Percentiles rank a stretch among this genome's conserved stretches.
These are phyloP conservation scores for Penicillium sp. DNA, from an alignment of 2,329 filamentous ascomycete genomes.

Conservation along the genomic window DNA sequence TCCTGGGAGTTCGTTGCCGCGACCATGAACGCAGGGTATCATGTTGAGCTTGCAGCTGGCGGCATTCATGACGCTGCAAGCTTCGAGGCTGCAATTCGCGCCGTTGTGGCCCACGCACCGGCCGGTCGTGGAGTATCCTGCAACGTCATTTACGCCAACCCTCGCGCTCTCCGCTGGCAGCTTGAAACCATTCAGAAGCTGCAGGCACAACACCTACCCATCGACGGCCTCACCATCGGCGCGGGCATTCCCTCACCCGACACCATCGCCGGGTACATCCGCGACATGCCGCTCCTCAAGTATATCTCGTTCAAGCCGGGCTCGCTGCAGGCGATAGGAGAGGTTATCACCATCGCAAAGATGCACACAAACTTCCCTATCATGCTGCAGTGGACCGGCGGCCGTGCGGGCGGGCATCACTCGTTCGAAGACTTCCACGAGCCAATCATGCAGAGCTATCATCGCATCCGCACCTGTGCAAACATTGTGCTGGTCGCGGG, in stretches of 20 bases:
- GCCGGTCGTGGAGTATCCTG: conserved; percentile 8
- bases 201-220: background rate
- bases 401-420: conserved; percentile 9
- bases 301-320: conserved; percentile 10
- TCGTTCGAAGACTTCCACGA: conserved; percentile 12
- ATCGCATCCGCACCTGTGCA: conserved; percentile 53
- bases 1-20: conserved; percentile 7
- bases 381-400: conserved; percentile 11
- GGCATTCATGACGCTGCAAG: conserved; percentile 7
- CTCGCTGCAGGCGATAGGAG: conserved; percentile 3
- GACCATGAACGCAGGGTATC: conserved; percentile 8
- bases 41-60: conserved; percentile 7
- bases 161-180: conserved; percentile 9
- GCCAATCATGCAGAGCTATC: conserved; percentile 1
- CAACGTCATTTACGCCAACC: conserved; percentile 13
- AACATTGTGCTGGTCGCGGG: conserved; percentile 88
- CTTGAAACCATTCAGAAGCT: conserved; percentile 1
- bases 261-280: background rate
- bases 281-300: conserved; percentile 5
- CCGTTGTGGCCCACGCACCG: background rate
- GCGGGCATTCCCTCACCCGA: conserved; percentile 8
- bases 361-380: conserved; percentile 4
- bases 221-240: conserved; percentile 7
- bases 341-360: conserved; percentile 5
- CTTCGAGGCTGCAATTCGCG: conserved; percentile 2